Evolutionary conservation across 257 asterid species (phyloP).

Genomic region (Catharanthus roseus): DNA sequence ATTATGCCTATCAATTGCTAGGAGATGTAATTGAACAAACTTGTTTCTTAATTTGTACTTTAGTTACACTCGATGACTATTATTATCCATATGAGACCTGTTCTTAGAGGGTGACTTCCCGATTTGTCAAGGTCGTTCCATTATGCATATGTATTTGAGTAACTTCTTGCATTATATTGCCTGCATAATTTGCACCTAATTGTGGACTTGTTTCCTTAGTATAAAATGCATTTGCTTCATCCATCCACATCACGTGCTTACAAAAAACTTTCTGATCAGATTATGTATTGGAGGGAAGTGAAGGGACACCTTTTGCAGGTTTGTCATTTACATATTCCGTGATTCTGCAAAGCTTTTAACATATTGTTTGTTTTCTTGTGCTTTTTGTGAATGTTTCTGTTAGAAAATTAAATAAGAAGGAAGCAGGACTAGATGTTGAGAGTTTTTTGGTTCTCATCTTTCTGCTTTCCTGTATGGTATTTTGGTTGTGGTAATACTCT

Average conservation of each 20-base stretch:
- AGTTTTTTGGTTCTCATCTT: neutral
- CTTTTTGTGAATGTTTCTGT: neutral
- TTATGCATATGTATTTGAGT: neutral
- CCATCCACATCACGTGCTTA: conserved; percentile 11
- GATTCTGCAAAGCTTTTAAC: neutral
- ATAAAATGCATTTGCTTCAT: neutral
- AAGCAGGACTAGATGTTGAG: neutral
- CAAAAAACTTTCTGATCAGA: conserved; percentile 43
- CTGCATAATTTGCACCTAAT: neutral
- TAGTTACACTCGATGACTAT: neutral
- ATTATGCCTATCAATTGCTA: neutral
- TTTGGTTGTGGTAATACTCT: neutral
- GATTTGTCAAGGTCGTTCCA: neutral
- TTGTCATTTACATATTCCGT: conserved; percentile 10
- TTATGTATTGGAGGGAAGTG: conserved; percentile 99
- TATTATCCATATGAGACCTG: neutral
- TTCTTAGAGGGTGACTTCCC: neutral
- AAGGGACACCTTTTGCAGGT: conserved; percentile 99
- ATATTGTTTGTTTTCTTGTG: neutral
- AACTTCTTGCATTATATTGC: neutral
- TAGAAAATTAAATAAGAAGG: neutral
- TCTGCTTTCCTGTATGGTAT: neutral
- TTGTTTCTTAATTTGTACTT: neutral
- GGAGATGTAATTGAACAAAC: neutral
- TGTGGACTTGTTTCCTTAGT: neutral